Percentiles rank a stretch among this genome's conserved stretches.
These are phyloP conservation scores for Sporothrix sp. DNA, from an alignment of 2,329 filamentous ascomycete genomes.

Conservation along the genomic window DNA sequence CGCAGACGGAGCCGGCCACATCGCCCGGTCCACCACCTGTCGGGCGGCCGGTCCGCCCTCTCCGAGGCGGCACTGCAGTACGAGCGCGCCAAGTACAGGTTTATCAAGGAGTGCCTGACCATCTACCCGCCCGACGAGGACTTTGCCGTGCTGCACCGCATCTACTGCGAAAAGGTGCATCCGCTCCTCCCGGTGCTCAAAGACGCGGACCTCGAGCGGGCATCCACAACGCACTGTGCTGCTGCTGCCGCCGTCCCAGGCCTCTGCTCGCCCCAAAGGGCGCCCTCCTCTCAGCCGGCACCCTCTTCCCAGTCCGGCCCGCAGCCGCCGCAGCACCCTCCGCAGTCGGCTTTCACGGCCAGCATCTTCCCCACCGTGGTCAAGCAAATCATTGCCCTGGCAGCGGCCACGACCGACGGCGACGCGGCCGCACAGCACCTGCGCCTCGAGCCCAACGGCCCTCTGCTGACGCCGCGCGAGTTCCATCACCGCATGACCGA, in stretches of 20 bases:
- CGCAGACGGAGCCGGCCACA: not conserved
- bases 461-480: slow-evolving; percentile 34
- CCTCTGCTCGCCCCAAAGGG: not conserved
- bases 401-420: slow-evolving; percentile 38
- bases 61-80: slow-evolving; percentile 13
- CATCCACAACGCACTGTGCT: not conserved
- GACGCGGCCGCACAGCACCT: slow-evolving; percentile 33
- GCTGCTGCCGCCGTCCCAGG: not conserved
- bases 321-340: not conserved
- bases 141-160: slow-evolving; percentile 33
- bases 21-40: not conserved
- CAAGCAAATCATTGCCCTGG: slow-evolving; percentile 45
- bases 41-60: not conserved
- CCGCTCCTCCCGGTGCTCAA: slow-evolving; percentile 45
- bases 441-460: slow-evolving; percentile 31
- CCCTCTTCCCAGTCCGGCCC: not conserved
- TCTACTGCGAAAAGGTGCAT: slow-evolving; percentile 44
- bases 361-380: slow-evolving; percentile 34
- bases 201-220: slow-evolving; percentile 19
- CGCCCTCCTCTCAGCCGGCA: not conserved
- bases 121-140: slow-evolving; percentile 39
- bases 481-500: slow-evolving; percentile 40
- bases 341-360: slow-evolving; percentile 16
- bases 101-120: slow-evolving; percentile 31
- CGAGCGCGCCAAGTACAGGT: slow-evolving; percentile 16